Base-by-base conservation (phyloP, 345 rosid species). In the Populus davidiana region DNA sequence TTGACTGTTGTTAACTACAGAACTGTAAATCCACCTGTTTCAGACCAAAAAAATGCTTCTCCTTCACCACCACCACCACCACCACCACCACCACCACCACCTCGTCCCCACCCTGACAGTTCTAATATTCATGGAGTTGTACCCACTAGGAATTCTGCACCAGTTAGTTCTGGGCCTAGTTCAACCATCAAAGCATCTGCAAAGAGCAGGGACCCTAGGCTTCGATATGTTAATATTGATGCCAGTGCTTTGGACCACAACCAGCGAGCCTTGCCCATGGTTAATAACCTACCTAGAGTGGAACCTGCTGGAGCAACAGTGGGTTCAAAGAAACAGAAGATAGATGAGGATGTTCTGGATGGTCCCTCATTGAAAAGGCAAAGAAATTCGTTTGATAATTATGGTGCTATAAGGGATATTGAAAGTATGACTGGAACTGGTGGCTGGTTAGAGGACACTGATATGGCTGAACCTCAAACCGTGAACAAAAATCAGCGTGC, bases 181-280 rank as follows among this genome's bases (percentile, higher is more conserved):
- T 81, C 83, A 75, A 75, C 81, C 5, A 76, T 71, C 27, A 96
- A 88, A 85, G 67, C 90, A 73, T 81, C 93, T 50, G 85, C 86
- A 77, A 94, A 86, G 87, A 89, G 92, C 86, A 87, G 98, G 83
- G 99, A 96, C 78, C 99, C 99, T 41, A 91, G 99, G 82, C 93
- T 94, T 85, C 86, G 95, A 77, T 87, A 84, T 85, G 84, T 70
- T 47, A 91, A 80, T 61, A 74, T 91, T 68, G 89, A 92, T 82
- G 70, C 70, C 27, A 82, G 74, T 75, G 79, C 81, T 81, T 80
- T 74, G 67, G 87, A 89, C 76, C 75, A 81, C 17, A 84, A 81
- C 73, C 86, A 78, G 10, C 73, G 76, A 35, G 65, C 79, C 17
- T 74, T 74, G 29, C 76, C 78, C 8, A 23, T 67, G 61, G 71